Conservation (phyloP, 1,284 basidiomycete species). For the Rhodotorula sp. region DNA sequence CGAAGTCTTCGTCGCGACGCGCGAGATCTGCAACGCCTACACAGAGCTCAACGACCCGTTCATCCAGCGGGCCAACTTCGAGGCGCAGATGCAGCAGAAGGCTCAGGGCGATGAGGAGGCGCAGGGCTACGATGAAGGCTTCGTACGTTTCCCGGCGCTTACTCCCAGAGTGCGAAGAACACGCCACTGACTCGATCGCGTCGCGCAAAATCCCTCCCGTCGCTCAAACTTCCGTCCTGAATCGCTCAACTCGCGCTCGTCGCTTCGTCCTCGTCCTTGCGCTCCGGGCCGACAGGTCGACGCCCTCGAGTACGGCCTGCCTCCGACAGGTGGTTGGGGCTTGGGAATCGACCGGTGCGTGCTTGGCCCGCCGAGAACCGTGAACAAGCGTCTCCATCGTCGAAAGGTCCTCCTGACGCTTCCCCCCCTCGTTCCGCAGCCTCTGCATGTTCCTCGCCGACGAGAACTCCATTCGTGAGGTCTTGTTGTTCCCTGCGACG, state of each 20-base stretch:
- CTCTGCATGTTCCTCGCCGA: slow-evolving; percentile 95
- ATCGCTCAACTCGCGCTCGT: not conserved
- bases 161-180: too few species aligned
- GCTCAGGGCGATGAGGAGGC: slow-evolving; percentile 97
- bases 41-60: slow-evolving; percentile 99
- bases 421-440: slow-evolving; percentile 45
- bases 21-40: slow-evolving; percentile 97
- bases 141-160: slow-evolving; percentile 70
- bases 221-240: too few species aligned
- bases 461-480: slow-evolving; percentile 57
- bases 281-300: slow-evolving; percentile 7
- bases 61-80: slow-evolving; percentile 92
- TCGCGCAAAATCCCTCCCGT: too few species aligned
- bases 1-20: slow-evolving; percentile 96
- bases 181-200: too few species aligned
- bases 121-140: slow-evolving; percentile 93
- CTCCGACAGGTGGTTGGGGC: slow-evolving; percentile 96
- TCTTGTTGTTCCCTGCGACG: slow-evolving; percentile 39
- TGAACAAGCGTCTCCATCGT: slow-evolving; percentile 33
- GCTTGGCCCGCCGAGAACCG: not conserved
- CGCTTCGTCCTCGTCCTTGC: not conserved
- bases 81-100: slow-evolving; percentile 89
- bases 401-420: not conserved
- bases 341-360: slow-evolving; percentile 74
- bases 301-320: slow-evolving; percentile 86